Evolutionary conservation across 1,139 yeast genomes (phyloP), one percentile per base, ranked within the genome.

Genomic region (Insectozyma bohioensis): DNA sequence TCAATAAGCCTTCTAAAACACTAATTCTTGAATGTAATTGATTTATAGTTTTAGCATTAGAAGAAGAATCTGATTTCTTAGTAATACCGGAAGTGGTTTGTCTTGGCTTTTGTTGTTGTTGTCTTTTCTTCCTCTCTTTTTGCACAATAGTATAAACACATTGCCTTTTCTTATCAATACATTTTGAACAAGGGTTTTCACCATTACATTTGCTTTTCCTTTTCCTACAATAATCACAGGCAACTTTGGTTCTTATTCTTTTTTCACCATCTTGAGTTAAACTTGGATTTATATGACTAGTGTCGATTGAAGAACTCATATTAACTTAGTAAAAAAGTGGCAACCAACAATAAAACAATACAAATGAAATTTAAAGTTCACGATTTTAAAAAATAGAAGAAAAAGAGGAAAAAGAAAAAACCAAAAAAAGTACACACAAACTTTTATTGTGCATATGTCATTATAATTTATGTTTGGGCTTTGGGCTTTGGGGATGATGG

Each of bases 141-240:
- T 40, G 48, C 4, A 41, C 45, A 15, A 26, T 16, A 7, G 50
- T 54, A 36, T 62, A 63, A 17, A 46, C 45, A 40, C 70, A 63
- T 4, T 45, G 35, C 2, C 49, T 22, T 8, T 49, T 54, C 11
- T 47, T 42, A 31, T 40, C 43, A 48, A 60, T 37, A 48, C 80
- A 75, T 35, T 68, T 67, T 5, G 48, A 39, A 44, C 80, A 72
- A 3, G 75, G 74, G 6, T 42, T 44, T 5, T 53, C 55, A 1
- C 80, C 80, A 46, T 70, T 62, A 48, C 80, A 75, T 43, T 71
- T 73, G 34, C 73, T 61, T 46, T 75, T 75, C 45, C 71, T 67
- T 20, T 54, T 41, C 4, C 79, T 58, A 45, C 80, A 75, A 10
- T 61, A 59, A 38, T 74, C 79, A 46, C 82, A 77, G 3, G 82